These are phyloP conservation scores for Coemansia guatemalensis DNA, from an alignment of 192 early-diverging fungal genomes.

Conservation along the genomic window DNA sequence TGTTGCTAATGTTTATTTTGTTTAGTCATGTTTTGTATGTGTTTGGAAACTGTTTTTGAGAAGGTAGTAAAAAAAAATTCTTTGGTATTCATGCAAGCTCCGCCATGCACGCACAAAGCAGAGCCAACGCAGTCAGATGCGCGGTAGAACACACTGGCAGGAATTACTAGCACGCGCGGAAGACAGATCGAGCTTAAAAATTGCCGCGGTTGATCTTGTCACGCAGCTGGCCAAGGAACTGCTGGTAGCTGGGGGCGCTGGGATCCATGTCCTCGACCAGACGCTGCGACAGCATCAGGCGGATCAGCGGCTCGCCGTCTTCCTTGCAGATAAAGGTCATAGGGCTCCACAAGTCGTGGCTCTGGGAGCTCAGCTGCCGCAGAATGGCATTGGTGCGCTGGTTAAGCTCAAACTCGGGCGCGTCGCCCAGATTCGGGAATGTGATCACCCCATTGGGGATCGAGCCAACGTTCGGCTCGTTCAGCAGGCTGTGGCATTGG, in stretches of 20 bases:
- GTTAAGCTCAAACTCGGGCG: slow-evolving; percentile 73
- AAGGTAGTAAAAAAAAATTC: background rate
- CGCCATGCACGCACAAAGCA: background rate
- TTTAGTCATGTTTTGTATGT: slow-evolving; percentile 2
- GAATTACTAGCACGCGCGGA: no score
- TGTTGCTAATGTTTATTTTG: background rate
- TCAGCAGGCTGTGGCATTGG: slow-evolving; percentile 71
- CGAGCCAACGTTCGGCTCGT: slow-evolving; percentile 31
- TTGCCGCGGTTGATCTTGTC: slow-evolving; percentile 65
- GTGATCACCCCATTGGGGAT: slow-evolving; percentile 59
- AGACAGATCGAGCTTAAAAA: slow-evolving; percentile 15
- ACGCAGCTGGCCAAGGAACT: slow-evolving; percentile 72
- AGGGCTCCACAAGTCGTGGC: slow-evolving; percentile 70
- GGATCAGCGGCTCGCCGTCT: slow-evolving; percentile 80
- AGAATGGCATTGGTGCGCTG: slow-evolving; percentile 74
- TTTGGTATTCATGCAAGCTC: background rate
- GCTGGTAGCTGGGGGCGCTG: slow-evolving; percentile 71
- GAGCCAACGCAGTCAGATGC: no score
- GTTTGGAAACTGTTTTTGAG: background rate
- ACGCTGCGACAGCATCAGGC: slow-evolving; percentile 83
- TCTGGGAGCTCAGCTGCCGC: slow-evolving; percentile 65
- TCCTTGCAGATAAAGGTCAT: slow-evolving; percentile 86
- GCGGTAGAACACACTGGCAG: no score
- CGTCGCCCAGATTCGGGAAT: slow-evolving; percentile 76
- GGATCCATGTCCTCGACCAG: slow-evolving; percentile 92